Evolutionary conservation across 2,329 filamentous ascomycete genomes (phyloP).

Genomic region (Colletotrichum somersetense): DNA sequence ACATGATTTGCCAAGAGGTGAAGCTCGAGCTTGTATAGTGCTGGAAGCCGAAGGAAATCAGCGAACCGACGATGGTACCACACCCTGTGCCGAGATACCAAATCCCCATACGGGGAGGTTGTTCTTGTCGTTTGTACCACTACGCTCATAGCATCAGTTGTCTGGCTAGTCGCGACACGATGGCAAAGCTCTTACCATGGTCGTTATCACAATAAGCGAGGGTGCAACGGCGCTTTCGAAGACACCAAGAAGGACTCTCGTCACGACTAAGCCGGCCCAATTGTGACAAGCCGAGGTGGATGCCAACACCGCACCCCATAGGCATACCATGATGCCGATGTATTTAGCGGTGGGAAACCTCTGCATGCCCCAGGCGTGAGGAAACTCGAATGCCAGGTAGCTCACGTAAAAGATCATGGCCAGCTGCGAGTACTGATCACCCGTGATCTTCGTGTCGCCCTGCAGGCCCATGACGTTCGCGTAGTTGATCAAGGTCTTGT

Average conservation of each 20-base stretch:
- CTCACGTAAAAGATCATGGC: constrained; percentile 70
- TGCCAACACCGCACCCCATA: constrained; percentile 58
- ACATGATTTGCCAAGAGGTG: constrained; percentile 63
- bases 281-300: constrained; percentile 45
- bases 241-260: constrained; percentile 44
- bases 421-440: constrained; percentile 68
- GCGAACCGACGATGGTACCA: constrained; percentile 68
- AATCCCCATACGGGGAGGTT: constrained; percentile 71
- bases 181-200: constrained; percentile 46
- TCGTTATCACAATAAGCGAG: constrained; percentile 60
- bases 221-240: constrained; percentile 53
- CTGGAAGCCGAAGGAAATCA: constrained; percentile 68
- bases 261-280: constrained; percentile 42
- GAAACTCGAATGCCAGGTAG: constrained; percentile 72
- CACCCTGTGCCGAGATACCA: constrained; percentile 75
- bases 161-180: too few species aligned
- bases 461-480: constrained; percentile 67
- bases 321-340: constrained; percentile 49
- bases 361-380: constrained; percentile 68
- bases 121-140: constrained; percentile 65
- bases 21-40: constrained; percentile 57
- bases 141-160: not conserved
- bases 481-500: constrained; percentile 50
- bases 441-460: constrained; percentile 62
- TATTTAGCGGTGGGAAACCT: constrained; percentile 45